These are phyloP conservation scores for Lentinula guzmanii DNA, from an alignment of 768 basidiomycete genomes.

Conservation along the genomic window DNA sequence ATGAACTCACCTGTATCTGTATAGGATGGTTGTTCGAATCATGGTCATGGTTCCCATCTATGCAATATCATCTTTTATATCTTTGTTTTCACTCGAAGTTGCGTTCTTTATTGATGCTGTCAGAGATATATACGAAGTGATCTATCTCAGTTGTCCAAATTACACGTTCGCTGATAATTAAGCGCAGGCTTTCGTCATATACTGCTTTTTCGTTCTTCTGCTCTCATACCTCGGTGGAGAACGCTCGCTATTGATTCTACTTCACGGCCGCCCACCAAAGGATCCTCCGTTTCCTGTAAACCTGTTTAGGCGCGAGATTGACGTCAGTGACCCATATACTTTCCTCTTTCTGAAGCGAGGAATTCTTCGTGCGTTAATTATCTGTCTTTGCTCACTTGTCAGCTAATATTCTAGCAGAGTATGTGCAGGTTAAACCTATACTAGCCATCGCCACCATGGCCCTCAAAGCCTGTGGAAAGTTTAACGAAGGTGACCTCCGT, in stretches of 20 bases:
- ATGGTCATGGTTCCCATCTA: slow-evolving; percentile 98
- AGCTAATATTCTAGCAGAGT: slow-evolving; percentile 53
- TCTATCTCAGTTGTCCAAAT: slow-evolving; percentile 12
- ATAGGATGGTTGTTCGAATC: slow-evolving; percentile 87
- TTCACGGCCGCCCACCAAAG: slow-evolving; percentile 89
- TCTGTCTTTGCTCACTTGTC: background rate
- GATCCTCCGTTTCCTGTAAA: slow-evolving; percentile 81
- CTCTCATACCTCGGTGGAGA: slow-evolving; percentile 89
- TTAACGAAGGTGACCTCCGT: slow-evolving; percentile 84
- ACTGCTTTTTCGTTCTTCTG: slow-evolving; percentile 84
- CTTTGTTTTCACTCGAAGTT: slow-evolving; percentile 88
- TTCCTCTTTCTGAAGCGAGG: slow-evolving; percentile 93
- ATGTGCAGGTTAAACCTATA: slow-evolving; percentile 93
- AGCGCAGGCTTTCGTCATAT: slow-evolving; percentile 84
- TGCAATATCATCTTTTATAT: slow-evolving; percentile 84
- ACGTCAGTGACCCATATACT: slow-evolving; percentile 91
- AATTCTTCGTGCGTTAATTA: slow-evolving; percentile 64
- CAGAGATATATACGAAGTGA: slow-evolving; percentile 93
- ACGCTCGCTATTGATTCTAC: slow-evolving; percentile 82
- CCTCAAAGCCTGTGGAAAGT: slow-evolving; percentile 82
- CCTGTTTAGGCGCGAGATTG: slow-evolving; percentile 80
- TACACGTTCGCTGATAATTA: background rate
- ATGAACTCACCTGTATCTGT: background rate
- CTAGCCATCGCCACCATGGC: slow-evolving; percentile 80
- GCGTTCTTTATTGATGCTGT: slow-evolving; percentile 96